phyloP scores from a whole-genome alignment of 768 basidiomycete species.

The Xerocomellus intermedius region DNA sequence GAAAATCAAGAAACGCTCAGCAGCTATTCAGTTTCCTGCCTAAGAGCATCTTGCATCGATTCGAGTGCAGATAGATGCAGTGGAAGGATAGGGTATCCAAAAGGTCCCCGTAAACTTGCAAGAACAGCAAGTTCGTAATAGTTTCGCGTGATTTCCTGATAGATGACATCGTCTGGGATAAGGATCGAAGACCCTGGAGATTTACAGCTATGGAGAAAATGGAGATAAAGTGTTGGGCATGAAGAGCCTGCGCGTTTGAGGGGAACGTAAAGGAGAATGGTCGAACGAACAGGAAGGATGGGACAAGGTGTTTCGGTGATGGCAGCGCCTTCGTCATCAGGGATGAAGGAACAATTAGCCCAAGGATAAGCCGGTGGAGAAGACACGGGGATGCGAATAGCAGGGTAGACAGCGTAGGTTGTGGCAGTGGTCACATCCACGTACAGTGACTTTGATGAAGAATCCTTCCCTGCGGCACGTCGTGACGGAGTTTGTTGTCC shows the following conservation, averaged over 20 bases:
- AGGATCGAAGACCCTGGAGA: slow-evolving; percentile 40
- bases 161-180: slow-evolving; percentile 33
- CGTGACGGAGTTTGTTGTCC: slow-evolving; percentile 27
- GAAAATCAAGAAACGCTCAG: background rate
- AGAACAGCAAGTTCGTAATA: slow-evolving; percentile 71
- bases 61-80: slow-evolving; percentile 75
- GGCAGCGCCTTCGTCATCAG: slow-evolving; percentile 30
- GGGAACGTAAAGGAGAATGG: slow-evolving; percentile 57
- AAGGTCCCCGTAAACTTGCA: slow-evolving; percentile 42
- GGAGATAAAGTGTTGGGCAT: slow-evolving; percentile 55
- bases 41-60: slow-evolving; percentile 48
- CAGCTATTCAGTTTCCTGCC: slow-evolving; percentile 27
- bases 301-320: slow-evolving; percentile 33
- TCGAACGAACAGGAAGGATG: slow-evolving; percentile 55
- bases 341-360: slow-evolving; percentile 30
- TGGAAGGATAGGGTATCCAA: slow-evolving; percentile 55
- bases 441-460: slow-evolving; percentile 29
- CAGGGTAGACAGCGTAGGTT: slow-evolving; percentile 50
- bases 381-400: slow-evolving; percentile 41
- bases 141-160: slow-evolving; percentile 61
- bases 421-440: slow-evolving; percentile 38
- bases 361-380: slow-evolving; percentile 33
- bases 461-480: slow-evolving; percentile 32
- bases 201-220: slow-evolving; percentile 53
- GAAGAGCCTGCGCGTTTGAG: slow-evolving; percentile 38